Conservation (phyloP, 495 filamentous ascomycete genomes). For the Penicillium antarcticum region DNA sequence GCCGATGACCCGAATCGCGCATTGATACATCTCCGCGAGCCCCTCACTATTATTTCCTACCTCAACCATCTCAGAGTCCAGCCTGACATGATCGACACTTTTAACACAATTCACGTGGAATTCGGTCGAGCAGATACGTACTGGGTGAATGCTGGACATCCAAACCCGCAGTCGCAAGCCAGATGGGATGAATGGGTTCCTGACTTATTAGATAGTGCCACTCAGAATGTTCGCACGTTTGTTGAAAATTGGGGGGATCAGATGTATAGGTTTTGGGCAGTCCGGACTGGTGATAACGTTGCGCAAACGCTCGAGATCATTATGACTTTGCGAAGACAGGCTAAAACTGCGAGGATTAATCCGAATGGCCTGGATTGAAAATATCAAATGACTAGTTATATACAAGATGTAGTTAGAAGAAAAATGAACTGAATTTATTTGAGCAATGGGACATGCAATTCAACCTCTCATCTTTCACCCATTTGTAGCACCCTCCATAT, state of each 20-base stretch:
- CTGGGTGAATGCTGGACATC: not conserved
- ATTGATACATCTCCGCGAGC: too few species aligned
- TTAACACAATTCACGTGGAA: not conserved
- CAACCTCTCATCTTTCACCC: too few species aligned
- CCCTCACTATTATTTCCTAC: not conserved
- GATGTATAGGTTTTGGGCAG: not conserved
- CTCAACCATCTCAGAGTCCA: not conserved
- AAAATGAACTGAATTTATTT: too few species aligned
- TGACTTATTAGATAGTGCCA: not conserved
- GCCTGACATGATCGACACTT: not conserved
- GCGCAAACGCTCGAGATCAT: not conserved
- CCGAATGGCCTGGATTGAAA: not conserved
- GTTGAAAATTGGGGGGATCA: not conserved
- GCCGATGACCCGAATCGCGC: too few species aligned
- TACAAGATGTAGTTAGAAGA: too few species aligned
- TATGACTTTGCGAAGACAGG: not conserved
- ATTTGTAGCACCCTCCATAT: not conserved
- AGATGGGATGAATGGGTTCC: not conserved
- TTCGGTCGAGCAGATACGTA: not conserved
- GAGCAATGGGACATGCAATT: too few species aligned
- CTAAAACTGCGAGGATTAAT: not conserved
- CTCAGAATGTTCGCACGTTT: not conserved
- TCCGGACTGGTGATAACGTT: not conserved
- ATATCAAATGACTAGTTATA: not conserved
- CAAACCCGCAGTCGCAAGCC: not conserved